These are phyloP conservation scores for Amylocarpus encephaloides DNA, from an alignment of 2,329 filamentous ascomycete species.

Conservation along the genomic window DNA sequence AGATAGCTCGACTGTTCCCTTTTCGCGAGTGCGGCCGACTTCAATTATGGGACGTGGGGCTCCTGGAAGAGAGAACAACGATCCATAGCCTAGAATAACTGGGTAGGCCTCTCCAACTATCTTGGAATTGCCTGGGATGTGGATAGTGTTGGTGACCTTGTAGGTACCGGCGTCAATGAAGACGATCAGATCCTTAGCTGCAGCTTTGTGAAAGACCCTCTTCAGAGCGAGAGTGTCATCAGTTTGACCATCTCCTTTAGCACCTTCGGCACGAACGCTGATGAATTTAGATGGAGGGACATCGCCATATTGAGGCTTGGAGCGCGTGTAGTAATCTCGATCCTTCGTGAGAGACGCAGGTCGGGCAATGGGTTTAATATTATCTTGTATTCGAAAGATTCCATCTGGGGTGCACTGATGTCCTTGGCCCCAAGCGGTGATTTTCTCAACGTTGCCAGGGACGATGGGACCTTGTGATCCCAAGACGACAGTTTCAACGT, in stretches of 20 bases:
- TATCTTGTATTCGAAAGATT: conserved; percentile 36
- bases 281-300: conserved; percentile 36
- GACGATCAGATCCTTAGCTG: conserved; percentile 32
- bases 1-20: conserved; percentile 42
- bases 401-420: conserved; percentile 55
- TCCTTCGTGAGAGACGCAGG: conserved; percentile 38
- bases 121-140: conserved; percentile 41
- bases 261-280: conserved; percentile 38
- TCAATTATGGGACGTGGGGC: conserved; percentile 41
- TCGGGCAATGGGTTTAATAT: conserved; percentile 38
- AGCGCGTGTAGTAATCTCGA: conserved; percentile 42
- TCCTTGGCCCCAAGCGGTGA: conserved; percentile 72
- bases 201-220: conserved; percentile 48
- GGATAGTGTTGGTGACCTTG: conserved; percentile 39
- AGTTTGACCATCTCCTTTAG: conserved; percentile 8
- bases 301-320: conserved; percentile 49
- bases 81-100: conserved; percentile 31
- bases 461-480: conserved; percentile 46
- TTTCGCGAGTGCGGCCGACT: conserved; percentile 44
- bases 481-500: conserved; percentile 58
- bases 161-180: conserved; percentile 40
- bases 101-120: conserved; percentile 51
- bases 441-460: conserved; percentile 56
- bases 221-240: conserved; percentile 37
- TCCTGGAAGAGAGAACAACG: conserved; percentile 36